Percentiles rank a stretch among this genome's conserved stretches.
Evolutionary conservation across 768 basidiomycete genomes (phyloP).

Genomic region (Thelephora aurantiotincta): DNA sequence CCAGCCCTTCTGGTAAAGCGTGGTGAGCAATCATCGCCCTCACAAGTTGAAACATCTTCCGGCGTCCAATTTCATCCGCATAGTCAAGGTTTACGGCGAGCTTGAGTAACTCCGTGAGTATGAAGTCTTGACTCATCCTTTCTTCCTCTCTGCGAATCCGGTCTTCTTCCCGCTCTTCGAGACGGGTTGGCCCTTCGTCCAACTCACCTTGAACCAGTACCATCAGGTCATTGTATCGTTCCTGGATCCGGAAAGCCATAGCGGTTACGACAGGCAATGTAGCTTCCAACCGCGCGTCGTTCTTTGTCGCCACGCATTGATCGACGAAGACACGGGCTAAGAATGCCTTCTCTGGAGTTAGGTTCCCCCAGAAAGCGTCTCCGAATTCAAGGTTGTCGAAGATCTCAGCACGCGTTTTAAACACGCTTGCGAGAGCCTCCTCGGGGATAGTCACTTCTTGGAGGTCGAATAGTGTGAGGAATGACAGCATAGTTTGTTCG

Average conservation of each 20-base stretch:
- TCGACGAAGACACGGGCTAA: conserved; percentile 76
- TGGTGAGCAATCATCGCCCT: conserved; percentile 78
- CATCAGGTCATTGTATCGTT: conserved; percentile 53
- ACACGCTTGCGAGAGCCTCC: conserved; percentile 61
- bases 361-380: conserved; percentile 56
- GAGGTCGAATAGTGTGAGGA: conserved; percentile 49
- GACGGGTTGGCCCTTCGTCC: conserved; percentile 18
- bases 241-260: conserved; percentile 64
- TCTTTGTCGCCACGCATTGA: conserved; percentile 49
- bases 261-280: conserved; percentile 74
- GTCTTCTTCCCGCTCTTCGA: conserved; percentile 21
- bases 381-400: conserved; percentile 56
- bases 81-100: conserved; percentile 78
- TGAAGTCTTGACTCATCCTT: conserved; percentile 38
- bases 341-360: conserved; percentile 69
- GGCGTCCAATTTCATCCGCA: conserved; percentile 78
- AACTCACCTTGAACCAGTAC: conserved; percentile 23
- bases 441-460: conserved; percentile 45
- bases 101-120: conserved; percentile 71
- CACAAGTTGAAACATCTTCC: conserved; percentile 79
- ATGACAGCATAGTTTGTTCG: conserved; percentile 27
- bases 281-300: conserved; percentile 48
- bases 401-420: conserved; percentile 48
- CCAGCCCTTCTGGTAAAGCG: conserved; percentile 49
- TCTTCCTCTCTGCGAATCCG: conserved; percentile 30